Evolutionary conservation across 345 rosid species (phyloP).

Genomic region (Hirschfeldia incana): DNA sequence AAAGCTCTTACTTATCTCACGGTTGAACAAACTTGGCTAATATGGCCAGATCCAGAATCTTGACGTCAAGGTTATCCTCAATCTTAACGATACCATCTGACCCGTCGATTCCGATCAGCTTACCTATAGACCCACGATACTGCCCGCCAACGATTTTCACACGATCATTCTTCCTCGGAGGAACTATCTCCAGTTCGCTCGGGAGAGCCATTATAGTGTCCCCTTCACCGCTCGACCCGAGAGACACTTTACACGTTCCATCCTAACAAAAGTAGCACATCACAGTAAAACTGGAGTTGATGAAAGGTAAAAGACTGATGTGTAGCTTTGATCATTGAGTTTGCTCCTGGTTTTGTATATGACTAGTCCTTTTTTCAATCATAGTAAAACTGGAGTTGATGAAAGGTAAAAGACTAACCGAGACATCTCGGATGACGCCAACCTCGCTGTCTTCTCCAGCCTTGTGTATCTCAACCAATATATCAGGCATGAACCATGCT

Average conservation of each 20-base stretch:
- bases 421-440: slow-evolving; percentile 83
- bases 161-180: slow-evolving; percentile 78
- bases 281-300: too few species aligned
- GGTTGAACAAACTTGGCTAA: slow-evolving; percentile 61
- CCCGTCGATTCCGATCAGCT: slow-evolving; percentile 90
- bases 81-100: slow-evolving; percentile 85
- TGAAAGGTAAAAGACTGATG: too few species aligned
- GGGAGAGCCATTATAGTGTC: slow-evolving; percentile 51
- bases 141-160: slow-evolving; percentile 86
- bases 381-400: background rate
- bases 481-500: slow-evolving; percentile 85
- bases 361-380: too few species aligned
- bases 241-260: slow-evolving; percentile 72
- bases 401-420: slow-evolving; percentile 49
- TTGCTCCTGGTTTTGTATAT: too few species aligned
- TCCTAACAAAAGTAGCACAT: slow-evolving; percentile 51
- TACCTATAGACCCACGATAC: slow-evolving; percentile 80
- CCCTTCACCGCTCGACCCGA: slow-evolving; percentile 63
- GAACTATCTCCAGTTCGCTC: slow-evolving; percentile 63
- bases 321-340: too few species aligned
- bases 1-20: slow-evolving; percentile 27
- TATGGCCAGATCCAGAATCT: slow-evolving; percentile 75
- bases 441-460: slow-evolving; percentile 54
- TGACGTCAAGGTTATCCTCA: slow-evolving; percentile 83
- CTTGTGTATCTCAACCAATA: slow-evolving; percentile 72